phyloP scores from a whole-genome alignment of 495 filamentous ascomycete species.

The Margaritispora aquatica region DNA sequence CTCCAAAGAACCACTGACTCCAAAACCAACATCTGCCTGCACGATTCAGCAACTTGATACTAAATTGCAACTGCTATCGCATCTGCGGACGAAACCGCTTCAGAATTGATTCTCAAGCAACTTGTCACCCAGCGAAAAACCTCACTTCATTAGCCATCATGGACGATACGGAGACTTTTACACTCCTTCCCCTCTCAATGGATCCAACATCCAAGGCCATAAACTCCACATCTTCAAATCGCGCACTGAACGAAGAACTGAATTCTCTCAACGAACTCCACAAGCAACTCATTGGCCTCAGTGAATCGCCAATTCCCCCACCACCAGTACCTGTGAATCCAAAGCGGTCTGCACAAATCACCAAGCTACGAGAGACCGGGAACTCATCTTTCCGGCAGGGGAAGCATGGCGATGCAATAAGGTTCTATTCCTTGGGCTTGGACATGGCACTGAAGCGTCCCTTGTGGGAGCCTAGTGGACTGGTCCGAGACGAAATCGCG shows the following conservation, averaged over 20 bases:
- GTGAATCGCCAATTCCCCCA: slow-evolving; percentile 58
- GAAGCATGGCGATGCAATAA: slow-evolving; percentile 66
- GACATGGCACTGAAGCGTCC: slow-evolving; percentile 82
- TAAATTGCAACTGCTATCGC: neutral
- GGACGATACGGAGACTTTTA: slow-evolving; percentile 70
- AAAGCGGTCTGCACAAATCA: slow-evolving; percentile 77
- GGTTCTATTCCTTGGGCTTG: slow-evolving; percentile 75
- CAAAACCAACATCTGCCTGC: neutral
- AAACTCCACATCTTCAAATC: slow-evolving; percentile 31
- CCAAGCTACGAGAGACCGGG: slow-evolving; percentile 82
- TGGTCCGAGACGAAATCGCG: slow-evolving; percentile 78
- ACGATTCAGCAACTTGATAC: neutral
- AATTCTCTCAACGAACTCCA: slow-evolving; percentile 66
- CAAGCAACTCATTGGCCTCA: slow-evolving; percentile 56
- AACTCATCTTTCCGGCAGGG: slow-evolving; percentile 77
- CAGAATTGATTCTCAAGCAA: neutral
- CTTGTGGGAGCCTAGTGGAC: slow-evolving; percentile 74
- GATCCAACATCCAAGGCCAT: slow-evolving; percentile 68
- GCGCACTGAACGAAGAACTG: slow-evolving; percentile 58
- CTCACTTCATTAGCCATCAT: slow-evolving; percentile 28
- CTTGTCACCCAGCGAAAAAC: neutral
- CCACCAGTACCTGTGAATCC: slow-evolving; percentile 78
- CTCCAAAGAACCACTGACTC: neutral
- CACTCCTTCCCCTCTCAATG: slow-evolving; percentile 71
- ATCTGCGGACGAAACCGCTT: neutral